A percentile compares a stretch with the other conserved stretches of the same genome.
Conservation (phyloP, 306 rosid genomes). For the Dalbergia cultrata region DNA sequence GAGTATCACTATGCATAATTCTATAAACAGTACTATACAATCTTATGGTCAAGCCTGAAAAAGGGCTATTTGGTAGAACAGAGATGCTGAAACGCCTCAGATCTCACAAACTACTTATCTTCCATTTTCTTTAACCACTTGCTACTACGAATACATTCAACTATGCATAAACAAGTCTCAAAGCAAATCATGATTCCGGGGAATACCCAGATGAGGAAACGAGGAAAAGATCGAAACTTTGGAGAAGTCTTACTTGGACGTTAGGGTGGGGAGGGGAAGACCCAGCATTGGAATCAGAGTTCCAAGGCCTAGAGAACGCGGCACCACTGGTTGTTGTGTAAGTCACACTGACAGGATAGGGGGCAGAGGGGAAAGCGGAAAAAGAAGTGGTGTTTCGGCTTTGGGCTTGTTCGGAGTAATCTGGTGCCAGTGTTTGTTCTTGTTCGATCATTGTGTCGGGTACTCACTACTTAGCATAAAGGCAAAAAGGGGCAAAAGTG, state of each 20-base stretch:
- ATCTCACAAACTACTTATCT: not conserved
- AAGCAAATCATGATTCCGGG: not conserved
- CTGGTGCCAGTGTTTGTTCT: not conserved
- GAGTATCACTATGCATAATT: no score
- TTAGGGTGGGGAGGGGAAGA: slow-evolving; percentile 47
- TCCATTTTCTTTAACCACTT: not conserved
- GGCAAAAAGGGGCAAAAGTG: slow-evolving; percentile 25
- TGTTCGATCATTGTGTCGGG: not conserved
- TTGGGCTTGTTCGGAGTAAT: no score
- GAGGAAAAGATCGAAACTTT: slow-evolving; percentile 1
- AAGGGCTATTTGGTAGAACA: not conserved
- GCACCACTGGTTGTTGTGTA: not conserved
- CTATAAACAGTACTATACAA: not conserved
- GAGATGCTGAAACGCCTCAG: slow-evolving; percentile 3
- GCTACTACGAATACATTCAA: not conserved
- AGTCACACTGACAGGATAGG: not conserved
- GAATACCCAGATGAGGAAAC: slow-evolving; percentile 26
- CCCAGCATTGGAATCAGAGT: slow-evolving; percentile 65
- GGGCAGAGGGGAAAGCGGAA: not conserved
- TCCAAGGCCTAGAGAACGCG: slow-evolving; percentile 57
- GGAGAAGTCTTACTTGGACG: slow-evolving; percentile 53
- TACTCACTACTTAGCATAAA: not conserved
- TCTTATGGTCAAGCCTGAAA: not conserved
- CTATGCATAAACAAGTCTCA: not conserved
- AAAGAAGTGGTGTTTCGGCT: not conserved